Evolutionary conservation across 768 basidiomycete species (phyloP).

Genomic region (Mycena albidolilacea): DNA sequence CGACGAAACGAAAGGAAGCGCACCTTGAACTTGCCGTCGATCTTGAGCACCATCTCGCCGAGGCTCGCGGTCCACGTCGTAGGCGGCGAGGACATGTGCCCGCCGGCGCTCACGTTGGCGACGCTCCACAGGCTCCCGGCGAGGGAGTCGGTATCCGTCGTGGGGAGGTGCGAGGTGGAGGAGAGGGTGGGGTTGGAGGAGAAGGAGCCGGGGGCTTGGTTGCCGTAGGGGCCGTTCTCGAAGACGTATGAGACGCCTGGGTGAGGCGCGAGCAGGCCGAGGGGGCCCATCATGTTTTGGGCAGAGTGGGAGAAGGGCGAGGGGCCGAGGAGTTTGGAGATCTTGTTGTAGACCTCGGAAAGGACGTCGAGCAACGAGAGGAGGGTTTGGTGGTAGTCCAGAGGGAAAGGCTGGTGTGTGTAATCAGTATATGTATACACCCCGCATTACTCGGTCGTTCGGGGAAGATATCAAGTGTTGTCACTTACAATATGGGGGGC

Average conservation of each 20-base stretch:
- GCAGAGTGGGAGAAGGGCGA: conserved; percentile 78
- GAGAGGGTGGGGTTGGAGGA: conserved; percentile 55
- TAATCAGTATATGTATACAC: neutral
- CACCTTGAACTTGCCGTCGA: conserved; percentile 90
- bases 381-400: conserved; percentile 92
- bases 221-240: conserved; percentile 45
- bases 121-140: conserved; percentile 79
- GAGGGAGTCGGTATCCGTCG: conserved; percentile 49
- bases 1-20: conserved; percentile 34
- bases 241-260: conserved; percentile 90
- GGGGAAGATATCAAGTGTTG: neutral
- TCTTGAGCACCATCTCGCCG: conserved; percentile 84
- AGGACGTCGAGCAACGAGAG: conserved; percentile 91
- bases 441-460: neutral
- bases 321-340: conserved; percentile 85
- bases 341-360: conserved; percentile 91
- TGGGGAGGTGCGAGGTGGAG: conserved; percentile 38
- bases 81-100: conserved; percentile 57
- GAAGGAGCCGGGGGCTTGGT: conserved; percentile 43
- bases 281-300: conserved; percentile 83
- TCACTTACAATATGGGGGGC: conserved; percentile 79
- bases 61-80: conserved; percentile 69
- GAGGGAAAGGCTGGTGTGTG: conserved; percentile 79
- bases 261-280: conserved; percentile 82
- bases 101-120: conserved; percentile 63